Percentiles rank a stretch among this genome's conserved stretches.
These are phyloP conservation scores for Vigna radiata DNA, from an alignment of 306 rosid genomes.

Conservation along the genomic window DNA sequence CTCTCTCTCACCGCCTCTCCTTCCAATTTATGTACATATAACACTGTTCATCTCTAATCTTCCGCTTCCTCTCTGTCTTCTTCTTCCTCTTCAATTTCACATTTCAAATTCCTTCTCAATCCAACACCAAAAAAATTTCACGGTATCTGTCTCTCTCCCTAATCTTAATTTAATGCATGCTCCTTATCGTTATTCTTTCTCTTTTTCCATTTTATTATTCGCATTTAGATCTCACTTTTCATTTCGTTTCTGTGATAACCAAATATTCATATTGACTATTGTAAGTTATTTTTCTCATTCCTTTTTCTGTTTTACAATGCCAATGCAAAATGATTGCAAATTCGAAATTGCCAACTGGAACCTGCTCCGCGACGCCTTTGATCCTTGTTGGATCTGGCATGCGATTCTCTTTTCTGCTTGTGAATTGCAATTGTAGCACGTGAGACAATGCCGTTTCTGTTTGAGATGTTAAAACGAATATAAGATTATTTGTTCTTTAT, in stretches of 20 bases:
- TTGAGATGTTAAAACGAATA: background rate
- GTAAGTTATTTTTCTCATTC: background rate
- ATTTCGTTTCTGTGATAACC: background rate
- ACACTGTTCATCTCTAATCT: slow-evolving; percentile 11
- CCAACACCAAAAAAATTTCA: background rate
- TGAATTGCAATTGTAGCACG: too few species aligned
- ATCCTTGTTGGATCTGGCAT: background rate
- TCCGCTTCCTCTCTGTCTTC: slow-evolving; percentile 42
- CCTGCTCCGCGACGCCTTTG: background rate
- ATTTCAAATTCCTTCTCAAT: background rate
- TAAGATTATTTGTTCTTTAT: too few species aligned
- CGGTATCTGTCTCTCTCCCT: slow-evolving; percentile 27
- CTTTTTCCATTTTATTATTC: background rate
- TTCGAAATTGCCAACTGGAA: background rate
- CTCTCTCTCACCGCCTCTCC: background rate
- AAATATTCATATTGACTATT: background rate
- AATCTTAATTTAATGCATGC: background rate
- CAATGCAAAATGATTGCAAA: background rate
- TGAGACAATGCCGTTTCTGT: background rate
- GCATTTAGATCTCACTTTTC: background rate
- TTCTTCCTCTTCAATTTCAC: slow-evolving; percentile 31
- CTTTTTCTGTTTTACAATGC: background rate
- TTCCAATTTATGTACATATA: slow-evolving; percentile 6
- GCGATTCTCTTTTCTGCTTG: background rate
- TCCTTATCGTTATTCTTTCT: background rate